A percentile compares a stretch with the other conserved stretches of the same genome.
These are phyloP conservation scores for Dendrocalamus latiflorus DNA, from an alignment of 202 grass and related monocot species.

Conservation along the genomic window DNA sequence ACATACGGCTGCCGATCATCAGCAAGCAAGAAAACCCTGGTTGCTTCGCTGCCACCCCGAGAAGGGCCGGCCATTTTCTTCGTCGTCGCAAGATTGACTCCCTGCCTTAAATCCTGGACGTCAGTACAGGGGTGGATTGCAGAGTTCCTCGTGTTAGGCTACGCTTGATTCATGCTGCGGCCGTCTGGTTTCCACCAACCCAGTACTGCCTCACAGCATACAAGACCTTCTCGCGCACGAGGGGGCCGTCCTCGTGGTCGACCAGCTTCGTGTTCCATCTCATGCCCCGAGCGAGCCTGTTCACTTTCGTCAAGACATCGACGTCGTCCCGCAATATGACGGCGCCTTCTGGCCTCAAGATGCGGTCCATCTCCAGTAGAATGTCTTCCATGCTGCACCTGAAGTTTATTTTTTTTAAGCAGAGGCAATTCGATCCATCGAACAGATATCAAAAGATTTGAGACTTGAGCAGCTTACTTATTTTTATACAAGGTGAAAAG, in stretches of 20 bases:
- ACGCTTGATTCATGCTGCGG: constrained; percentile 32
- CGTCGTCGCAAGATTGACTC: background rate
- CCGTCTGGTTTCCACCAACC: constrained; percentile 69
- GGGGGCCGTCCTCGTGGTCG: constrained; percentile 83
- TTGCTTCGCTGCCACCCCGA: constrained; percentile 6
- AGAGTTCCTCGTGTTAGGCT: constrained; percentile 16
- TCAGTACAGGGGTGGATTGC: constrained; percentile 6
- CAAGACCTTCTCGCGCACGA: constrained; percentile 66
- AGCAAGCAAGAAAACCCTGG: constrained; percentile 10
- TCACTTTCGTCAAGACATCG: constrained; percentile 69
- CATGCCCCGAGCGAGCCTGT: constrained; percentile 66
- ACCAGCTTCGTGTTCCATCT: constrained; percentile 85
- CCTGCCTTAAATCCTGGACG: background rate
- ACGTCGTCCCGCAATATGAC: constrained; percentile 74
- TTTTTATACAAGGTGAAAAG: too few species aligned
- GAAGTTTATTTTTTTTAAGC: constrained; percentile 17
- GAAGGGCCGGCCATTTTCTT: background rate
- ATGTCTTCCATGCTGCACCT: constrained; percentile 88
- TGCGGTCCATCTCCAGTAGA: constrained; percentile 92
- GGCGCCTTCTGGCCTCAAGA: constrained; percentile 87
- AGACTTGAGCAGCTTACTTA: constrained; percentile 45
- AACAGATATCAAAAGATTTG: background rate
- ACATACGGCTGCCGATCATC: background rate
- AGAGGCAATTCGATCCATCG: background rate
- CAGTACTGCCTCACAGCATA: constrained; percentile 91